These are phyloP conservation scores for Iodosphaeria phyllophila DNA, from an alignment of 2,329 filamentous ascomycete genomes.

Conservation along the genomic window DNA sequence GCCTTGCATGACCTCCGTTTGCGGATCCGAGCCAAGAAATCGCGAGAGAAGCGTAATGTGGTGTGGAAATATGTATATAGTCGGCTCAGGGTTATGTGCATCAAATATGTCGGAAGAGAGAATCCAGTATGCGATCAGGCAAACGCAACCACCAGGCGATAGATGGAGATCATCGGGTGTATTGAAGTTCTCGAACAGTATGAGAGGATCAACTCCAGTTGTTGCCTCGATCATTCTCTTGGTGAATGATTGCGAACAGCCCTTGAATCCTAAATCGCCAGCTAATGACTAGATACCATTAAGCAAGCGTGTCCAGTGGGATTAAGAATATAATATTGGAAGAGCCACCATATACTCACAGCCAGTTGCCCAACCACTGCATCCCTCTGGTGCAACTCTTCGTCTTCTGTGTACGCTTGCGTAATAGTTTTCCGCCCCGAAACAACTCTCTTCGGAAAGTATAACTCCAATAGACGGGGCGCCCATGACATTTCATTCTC, in stretches of 20 bases:
- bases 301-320: no score
- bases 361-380: conserved; percentile 55
- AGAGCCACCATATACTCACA: conserved; percentile 22
- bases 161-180: conserved; percentile 33
- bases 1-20: conserved; percentile 26
- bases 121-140: conserved; percentile 41
- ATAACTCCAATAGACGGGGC: conserved; percentile 46
- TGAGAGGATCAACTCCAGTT: conserved; percentile 24
- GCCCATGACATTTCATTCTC: conserved; percentile 41
- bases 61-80: conserved; percentile 39
- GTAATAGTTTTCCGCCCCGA: conserved; percentile 41
- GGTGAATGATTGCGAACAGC: conserved; percentile 25
- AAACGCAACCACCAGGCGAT: conserved; percentile 38
- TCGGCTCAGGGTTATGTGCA: conserved; percentile 30
- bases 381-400: conserved; percentile 40
- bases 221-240: conserved; percentile 22
- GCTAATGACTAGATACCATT: conserved; percentile 48
- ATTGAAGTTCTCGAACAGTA: conserved; percentile 25
- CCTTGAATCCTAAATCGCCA: conserved; percentile 37
- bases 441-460: conserved; percentile 44
- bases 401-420: conserved; percentile 44
- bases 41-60: conserved; percentile 33
- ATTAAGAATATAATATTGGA: no score
- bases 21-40: conserved; percentile 32
- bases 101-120: conserved; percentile 44